A percentile compares a stretch with the other conserved stretches of the same genome.
phyloP scores from a whole-genome alignment of 495 filamentous ascomycete species.

The Xylaria acuta region DNA sequence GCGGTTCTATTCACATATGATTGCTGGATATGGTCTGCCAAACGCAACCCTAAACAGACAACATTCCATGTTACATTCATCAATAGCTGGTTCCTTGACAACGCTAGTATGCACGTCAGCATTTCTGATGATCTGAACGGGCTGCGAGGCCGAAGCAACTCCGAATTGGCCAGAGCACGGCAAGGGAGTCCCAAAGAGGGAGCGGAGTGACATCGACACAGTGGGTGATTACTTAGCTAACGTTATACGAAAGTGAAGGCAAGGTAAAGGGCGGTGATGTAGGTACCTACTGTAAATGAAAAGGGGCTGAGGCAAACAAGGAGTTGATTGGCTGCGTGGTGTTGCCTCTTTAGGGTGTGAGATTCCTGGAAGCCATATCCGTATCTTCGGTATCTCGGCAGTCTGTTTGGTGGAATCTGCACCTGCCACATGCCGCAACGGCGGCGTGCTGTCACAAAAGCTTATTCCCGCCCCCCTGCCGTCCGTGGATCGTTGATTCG shows the following conservation, averaged over 20 bases:
- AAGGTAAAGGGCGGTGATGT: constrained; percentile 14
- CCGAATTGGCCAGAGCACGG: neutral
- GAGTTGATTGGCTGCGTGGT: neutral
- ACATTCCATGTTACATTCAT: neutral
- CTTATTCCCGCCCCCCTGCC: constrained; percentile 6
- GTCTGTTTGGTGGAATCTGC: neutral
- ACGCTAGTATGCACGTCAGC: neutral
- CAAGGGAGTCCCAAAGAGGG: neutral
- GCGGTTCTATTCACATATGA: neutral
- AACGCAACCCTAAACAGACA: neutral
- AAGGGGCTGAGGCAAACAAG: neutral
- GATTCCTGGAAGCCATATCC: neutral
- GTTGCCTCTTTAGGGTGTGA: neutral
- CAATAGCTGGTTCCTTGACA: neutral
- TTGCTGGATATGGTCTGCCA: neutral
- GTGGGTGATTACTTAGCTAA: neutral
- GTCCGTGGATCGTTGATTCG: neutral
- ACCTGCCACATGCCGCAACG: neutral
- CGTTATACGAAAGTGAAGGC: neutral
- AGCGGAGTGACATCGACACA: neutral
- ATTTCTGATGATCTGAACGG: neutral
- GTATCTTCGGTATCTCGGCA: constrained; percentile 11
- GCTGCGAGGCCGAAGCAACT: constrained; percentile 2
- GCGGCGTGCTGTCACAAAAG: constrained; percentile 7
- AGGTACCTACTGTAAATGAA: too few relatives aligned